Conservation (phyloP, 345 rosid species). For the Eucalyptus cloeziana region DNA sequence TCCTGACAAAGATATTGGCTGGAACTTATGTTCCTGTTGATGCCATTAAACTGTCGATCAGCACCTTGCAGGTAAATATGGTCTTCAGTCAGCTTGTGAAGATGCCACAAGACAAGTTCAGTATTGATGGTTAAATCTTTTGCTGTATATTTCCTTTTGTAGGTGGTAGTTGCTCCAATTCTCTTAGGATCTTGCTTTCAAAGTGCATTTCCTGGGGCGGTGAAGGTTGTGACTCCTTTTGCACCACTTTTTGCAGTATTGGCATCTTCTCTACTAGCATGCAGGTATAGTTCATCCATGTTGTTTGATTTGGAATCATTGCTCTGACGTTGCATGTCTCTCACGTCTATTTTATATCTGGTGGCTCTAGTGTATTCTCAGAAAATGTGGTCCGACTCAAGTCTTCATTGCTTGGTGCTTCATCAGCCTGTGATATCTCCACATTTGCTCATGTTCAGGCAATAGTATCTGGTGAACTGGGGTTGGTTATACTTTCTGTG, state of each 20-base stretch:
- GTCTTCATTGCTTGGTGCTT: slow-evolving; percentile 23
- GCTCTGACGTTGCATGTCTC: neutral
- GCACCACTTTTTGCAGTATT: slow-evolving; percentile 54
- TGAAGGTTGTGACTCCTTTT: slow-evolving; percentile 35
- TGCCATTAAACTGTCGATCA: slow-evolving; percentile 44
- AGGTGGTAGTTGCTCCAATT: slow-evolving; percentile 58
- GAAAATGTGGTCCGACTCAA: slow-evolving; percentile 39
- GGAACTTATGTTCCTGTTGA: slow-evolving; percentile 65
- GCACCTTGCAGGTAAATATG: slow-evolving; percentile 43
- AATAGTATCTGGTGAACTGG: slow-evolving; percentile 36
- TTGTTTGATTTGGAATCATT: neutral
- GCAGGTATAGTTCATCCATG: slow-evolving; percentile 21
- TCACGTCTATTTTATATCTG: neutral
- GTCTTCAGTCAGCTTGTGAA: neutral
- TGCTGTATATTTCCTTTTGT: neutral
- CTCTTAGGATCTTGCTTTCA: slow-evolving; percentile 50
- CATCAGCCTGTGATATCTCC: slow-evolving; percentile 21
- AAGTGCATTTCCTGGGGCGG: slow-evolving; percentile 32
- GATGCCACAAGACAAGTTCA: neutral
- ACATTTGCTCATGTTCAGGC: slow-evolving; percentile 7
- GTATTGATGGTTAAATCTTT: neutral
- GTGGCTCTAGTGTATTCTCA: slow-evolving; percentile 38
- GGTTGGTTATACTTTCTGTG: slow-evolving; percentile 29
- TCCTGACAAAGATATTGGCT: slow-evolving; percentile 38
- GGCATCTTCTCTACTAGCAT: slow-evolving; percentile 44